phyloP scores from a whole-genome alignment of 306 rosid species.

The Cercis canadensis region DNA sequence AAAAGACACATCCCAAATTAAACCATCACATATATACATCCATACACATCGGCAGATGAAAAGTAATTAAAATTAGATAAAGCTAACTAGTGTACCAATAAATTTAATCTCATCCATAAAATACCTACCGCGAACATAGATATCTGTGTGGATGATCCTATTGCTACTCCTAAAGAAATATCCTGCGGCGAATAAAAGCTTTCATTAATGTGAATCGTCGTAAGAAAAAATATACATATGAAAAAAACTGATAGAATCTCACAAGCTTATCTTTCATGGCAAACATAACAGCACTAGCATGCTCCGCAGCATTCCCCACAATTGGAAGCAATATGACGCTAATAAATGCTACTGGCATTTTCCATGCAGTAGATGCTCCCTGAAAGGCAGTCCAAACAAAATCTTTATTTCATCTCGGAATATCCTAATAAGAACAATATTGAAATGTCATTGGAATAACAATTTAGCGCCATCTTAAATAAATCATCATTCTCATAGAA shows the following conservation, averaged over 20 bases:
- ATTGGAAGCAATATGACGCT: slow-evolving; percentile 86
- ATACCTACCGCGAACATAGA: slow-evolving; percentile 79
- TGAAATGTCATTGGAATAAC: too few species aligned
- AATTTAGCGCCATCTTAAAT: too few species aligned
- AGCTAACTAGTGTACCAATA: slow-evolving; percentile 16
- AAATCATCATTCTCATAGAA: too few species aligned
- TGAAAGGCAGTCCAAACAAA: slow-evolving; percentile 44
- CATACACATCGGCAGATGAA: too few species aligned
- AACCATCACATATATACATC: too few species aligned
- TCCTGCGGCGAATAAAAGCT: slow-evolving; percentile 56
- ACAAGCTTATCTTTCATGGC: slow-evolving; percentile 94
- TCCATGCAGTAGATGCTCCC: slow-evolving; percentile 75
- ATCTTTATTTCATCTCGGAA: neutral
- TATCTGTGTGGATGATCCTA: slow-evolving; percentile 85
- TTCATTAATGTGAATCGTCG: slow-evolving; percentile 25
- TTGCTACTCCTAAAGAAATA: slow-evolving; percentile 81
- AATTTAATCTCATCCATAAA: slow-evolving; percentile 9
- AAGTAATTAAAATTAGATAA: too few species aligned
- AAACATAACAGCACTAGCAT: slow-evolving; percentile 87
- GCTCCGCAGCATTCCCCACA: slow-evolving; percentile 92
- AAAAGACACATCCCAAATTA: too few species aligned
- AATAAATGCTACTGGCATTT: slow-evolving; percentile 71
- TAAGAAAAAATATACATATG: neutral
- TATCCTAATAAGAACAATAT: too few species aligned
- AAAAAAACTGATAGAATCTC: slow-evolving; percentile 29